Evolutionary conservation across 495 filamentous ascomycete genomes (phyloP).

Genomic region (Aspergillus carlsbadensis): DNA sequence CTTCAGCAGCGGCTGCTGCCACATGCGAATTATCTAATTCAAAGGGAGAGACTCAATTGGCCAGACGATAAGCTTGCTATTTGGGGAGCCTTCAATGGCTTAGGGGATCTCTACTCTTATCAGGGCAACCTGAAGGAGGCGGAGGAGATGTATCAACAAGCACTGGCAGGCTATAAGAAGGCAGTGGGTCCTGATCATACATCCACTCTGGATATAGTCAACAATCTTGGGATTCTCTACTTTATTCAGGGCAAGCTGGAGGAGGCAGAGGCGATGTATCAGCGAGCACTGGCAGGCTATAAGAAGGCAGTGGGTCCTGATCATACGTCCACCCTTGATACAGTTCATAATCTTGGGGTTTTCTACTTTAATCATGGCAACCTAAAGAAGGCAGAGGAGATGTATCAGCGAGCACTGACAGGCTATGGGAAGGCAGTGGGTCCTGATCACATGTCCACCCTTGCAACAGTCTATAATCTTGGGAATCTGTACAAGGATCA

Average conservation of each 20-base stretch:
- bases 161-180: conserved; percentile 30
- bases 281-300: conserved; percentile 14
- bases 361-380: background rate
- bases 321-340: conserved; percentile 34
- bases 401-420: conserved; percentile 8
- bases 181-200: conserved; percentile 32
- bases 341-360: background rate
- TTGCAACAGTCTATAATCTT: conserved; percentile 16
- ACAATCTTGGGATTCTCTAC: background rate
- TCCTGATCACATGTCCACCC: conserved; percentile 33
- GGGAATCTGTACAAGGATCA: no score
- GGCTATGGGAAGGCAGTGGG: conserved; percentile 36
- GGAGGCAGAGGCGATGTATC: no score
- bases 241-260: no score
- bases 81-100: no score
- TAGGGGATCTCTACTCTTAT: background rate
- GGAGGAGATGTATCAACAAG: conserved; percentile 3
- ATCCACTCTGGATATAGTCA: conserved; percentile 28
- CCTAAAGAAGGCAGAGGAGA: conserved; percentile 1
- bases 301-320: conserved; percentile 37
- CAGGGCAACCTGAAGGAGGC: conserved; percentile 3
- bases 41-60: no score
- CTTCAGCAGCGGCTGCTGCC: no score
- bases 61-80: no score
- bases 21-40: no score